A percentile compares a stretch with the other conserved stretches of the same genome.
Conservation (phyloP, 352 stramenopile genomes). For the Vaucheria bursata region DNA sequence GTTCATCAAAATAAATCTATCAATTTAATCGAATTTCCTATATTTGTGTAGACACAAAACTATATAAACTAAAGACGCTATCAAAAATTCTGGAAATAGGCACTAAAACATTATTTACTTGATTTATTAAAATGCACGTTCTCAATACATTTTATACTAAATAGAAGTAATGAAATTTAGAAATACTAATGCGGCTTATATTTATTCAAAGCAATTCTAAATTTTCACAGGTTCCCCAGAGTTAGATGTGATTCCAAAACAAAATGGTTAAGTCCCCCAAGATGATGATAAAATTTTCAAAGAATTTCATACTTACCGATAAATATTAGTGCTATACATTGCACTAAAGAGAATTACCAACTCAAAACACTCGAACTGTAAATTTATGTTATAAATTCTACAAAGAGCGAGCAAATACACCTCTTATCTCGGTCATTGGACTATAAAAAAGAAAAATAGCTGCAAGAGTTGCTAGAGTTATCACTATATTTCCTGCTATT, state of each 20-base stretch:
- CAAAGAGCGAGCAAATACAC: not conserved
- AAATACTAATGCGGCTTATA: too few species aligned
- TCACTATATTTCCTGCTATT: not conserved
- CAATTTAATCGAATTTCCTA: too few species aligned
- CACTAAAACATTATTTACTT: too few species aligned
- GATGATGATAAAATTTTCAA: not conserved
- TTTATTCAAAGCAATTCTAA: too few species aligned
- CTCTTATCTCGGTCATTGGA: conserved; percentile 1
- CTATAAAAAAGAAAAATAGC: conserved; percentile 1
- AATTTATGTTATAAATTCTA: not conserved
- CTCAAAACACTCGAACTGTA: not conserved
- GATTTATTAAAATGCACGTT: too few species aligned
- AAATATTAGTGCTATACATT: not conserved
- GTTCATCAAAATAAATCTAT: too few species aligned
- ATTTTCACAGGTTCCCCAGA: not conserved
- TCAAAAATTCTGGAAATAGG: too few species aligned
- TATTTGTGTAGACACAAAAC: too few species aligned
- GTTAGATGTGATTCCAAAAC: not conserved
- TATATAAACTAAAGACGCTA: too few species aligned
- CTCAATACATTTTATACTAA: too few species aligned
- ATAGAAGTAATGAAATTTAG: too few species aligned
- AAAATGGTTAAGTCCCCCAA: not conserved
- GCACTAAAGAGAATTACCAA: not conserved
- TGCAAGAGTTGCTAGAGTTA: not conserved
- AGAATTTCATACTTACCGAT: not conserved